Evolutionary conservation across 441 rosid species (phyloP), one percentile per base, ranked within the genome.

Genomic region (Omphalea diandra): DNA sequence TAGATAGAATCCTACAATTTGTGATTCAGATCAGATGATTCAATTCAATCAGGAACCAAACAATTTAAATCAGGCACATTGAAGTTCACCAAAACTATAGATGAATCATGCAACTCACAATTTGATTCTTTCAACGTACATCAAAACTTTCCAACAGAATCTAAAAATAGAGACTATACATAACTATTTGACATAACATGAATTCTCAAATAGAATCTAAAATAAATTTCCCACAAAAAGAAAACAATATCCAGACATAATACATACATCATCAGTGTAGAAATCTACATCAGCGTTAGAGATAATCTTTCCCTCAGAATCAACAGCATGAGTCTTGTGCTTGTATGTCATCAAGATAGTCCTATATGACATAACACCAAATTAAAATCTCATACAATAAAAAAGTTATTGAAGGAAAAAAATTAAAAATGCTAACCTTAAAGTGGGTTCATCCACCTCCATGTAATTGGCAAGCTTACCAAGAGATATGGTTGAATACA

Each of bases 241-340:
- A 5, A n/a, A 9, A 20, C 44, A 15, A 36, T n/a, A 33, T 7
- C 18, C 22, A 52, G 18, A 26, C 17, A 56, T 7, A 24, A 67
- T 70, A 36, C 88, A 27, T 85, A 94, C 98, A 72, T 88, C 90
- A 53, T 87, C 87, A 66, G 91, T 81, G 81, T 83, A 90, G 93
- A 94, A 94, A 75, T 94, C 91, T 57, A 94, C 79, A 82, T 94
- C 98, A 57, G 98, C 97, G 69, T 94, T 91, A 57, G 97, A 88
- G 77, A 77, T 81, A 62, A 94, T 80, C 80, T 79, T 90, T 73
- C 97, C 89, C 60, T 86, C 88, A 33, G 87, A 77, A 78, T 89
- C 93, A 80, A 90, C 87, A 40, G 97, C 84, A 77, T 91, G 97
- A 22, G 94, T 94, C 85, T 94, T 94, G 89, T 94, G 98, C 87